phyloP scores from a whole-genome alignment of 306 rosid genomes.

The Hippophae rhamnoides region DNA sequence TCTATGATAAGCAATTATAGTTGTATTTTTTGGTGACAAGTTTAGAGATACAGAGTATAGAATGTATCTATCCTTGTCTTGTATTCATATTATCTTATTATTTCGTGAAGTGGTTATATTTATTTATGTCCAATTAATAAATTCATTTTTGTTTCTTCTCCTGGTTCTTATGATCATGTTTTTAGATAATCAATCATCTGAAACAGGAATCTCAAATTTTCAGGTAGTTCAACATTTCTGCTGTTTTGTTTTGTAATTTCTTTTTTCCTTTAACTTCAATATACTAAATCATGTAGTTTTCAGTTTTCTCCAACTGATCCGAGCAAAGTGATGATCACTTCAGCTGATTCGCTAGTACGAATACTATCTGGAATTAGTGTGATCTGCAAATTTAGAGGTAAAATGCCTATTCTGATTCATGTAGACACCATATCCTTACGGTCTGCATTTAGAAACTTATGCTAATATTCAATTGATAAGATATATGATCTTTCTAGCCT shows the following conservation, averaged over 20 bases:
- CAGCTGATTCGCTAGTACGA: constrained; percentile 57
- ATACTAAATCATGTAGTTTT: constrained; percentile 15
- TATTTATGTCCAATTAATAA: not conserved
- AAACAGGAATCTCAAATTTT: constrained; percentile 45
- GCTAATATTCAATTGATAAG: not conserved
- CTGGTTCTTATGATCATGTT: not conserved
- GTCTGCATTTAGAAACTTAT: not conserved
- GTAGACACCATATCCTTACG: too few species aligned
- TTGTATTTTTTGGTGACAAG: too few species aligned
- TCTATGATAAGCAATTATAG: too few species aligned
- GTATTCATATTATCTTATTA: not conserved
- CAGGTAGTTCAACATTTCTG: constrained; percentile 39
- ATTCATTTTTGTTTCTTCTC: not conserved
- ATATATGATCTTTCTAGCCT: too few species aligned
- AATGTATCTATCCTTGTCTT: not conserved
- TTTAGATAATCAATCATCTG: constrained; percentile 44
- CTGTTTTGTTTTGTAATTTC: constrained; percentile 6
- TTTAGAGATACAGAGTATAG: too few species aligned
- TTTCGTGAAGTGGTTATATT: not conserved
- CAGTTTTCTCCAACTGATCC: constrained; percentile 59
- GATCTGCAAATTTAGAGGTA: constrained; percentile 58
- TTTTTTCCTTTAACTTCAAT: not conserved
- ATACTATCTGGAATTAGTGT: constrained; percentile 41
- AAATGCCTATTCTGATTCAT: constrained; percentile 1
- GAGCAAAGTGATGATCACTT: constrained; percentile 49